Evolutionary conservation across 2,329 filamentous ascomycete genomes (phyloP).

Genomic region (Piedraia hortae): DNA sequence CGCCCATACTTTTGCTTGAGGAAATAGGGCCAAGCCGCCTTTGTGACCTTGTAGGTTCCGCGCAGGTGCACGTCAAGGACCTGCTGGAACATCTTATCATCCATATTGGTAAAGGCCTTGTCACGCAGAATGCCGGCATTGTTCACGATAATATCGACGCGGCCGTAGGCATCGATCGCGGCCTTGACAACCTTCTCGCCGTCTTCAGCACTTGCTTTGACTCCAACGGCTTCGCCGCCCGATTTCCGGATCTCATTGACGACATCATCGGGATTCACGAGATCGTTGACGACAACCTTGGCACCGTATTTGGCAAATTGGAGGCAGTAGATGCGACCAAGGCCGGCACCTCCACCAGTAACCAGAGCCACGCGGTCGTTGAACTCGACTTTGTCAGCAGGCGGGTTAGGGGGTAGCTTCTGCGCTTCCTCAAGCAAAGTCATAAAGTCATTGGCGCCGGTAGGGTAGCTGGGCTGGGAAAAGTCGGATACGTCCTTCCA

Average conservation of each 20-base stretch:
- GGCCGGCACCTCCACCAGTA: conserved; percentile 69
- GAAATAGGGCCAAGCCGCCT: conserved; percentile 93
- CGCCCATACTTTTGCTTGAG: conserved; percentile 97
- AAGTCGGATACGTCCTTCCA: conserved; percentile 79
- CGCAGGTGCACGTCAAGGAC: conserved; percentile 80
- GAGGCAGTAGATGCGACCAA: conserved; percentile 72
- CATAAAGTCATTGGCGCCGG: conserved; percentile 69
- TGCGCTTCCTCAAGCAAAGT: conserved; percentile 57
- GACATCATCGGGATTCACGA: conserved; percentile 72
- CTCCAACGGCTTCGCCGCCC: conserved; percentile 71
- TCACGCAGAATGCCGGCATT: conserved; percentile 94
- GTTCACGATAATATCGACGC: conserved; percentile 88
- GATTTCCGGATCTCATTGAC: conserved; percentile 77
- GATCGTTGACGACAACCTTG: conserved; percentile 77
- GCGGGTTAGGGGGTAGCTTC: conserved; percentile 44
- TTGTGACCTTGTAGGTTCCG: conserved; percentile 88
- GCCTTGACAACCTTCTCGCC: conserved; percentile 76
- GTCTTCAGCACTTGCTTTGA: conserved; percentile 82
- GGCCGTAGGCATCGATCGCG: conserved; percentile 78
- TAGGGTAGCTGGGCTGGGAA: conserved; percentile 55
- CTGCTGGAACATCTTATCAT: conserved; percentile 73
- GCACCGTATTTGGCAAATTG: conserved; percentile 67
- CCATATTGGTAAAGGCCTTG: conserved; percentile 96
- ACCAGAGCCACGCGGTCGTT: conserved; percentile 63
- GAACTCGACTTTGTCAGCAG: conserved; percentile 51